These are phyloP conservation scores for Chaetothyriales sp. DNA, from an alignment of 2,329 filamentous ascomycete species.

Conservation along the genomic window DNA sequence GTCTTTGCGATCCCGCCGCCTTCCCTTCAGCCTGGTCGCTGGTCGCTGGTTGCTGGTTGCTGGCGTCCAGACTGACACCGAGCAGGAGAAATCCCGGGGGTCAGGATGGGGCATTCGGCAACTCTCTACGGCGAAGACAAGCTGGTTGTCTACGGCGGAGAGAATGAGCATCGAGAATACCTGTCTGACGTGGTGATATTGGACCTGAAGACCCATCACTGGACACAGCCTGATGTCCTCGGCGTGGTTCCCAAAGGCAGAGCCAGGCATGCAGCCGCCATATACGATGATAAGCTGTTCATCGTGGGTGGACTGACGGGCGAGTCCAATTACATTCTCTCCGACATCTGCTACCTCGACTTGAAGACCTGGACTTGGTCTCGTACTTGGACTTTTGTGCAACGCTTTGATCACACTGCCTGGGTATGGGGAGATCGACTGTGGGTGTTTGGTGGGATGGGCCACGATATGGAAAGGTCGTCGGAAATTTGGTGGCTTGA, in stretches of 20 bases:
- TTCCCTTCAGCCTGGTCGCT: no score
- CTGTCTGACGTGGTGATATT: slow-evolving; percentile 93
- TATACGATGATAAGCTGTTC: slow-evolving; percentile 94
- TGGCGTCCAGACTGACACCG: neutral
- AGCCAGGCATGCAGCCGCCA: slow-evolving; percentile 81
- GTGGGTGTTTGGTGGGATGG: slow-evolving; percentile 92
- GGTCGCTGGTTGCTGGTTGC: no score
- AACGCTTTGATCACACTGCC: slow-evolving; percentile 85
- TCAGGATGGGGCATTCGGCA: slow-evolving; percentile 65
- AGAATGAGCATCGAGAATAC: slow-evolving; percentile 94
- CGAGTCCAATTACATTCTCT: slow-evolving; percentile 78
- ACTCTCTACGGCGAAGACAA: slow-evolving; percentile 89
- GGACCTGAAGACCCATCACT: slow-evolving; percentile 84
- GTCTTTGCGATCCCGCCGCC: slow-evolving; percentile 57
- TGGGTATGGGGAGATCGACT: slow-evolving; percentile 87
- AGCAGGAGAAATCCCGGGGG: slow-evolving; percentile 9
- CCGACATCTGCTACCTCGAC: slow-evolving; percentile 93
- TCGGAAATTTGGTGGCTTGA: slow-evolving; percentile 97
- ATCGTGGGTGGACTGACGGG: slow-evolving; percentile 92
- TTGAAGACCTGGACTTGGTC: slow-evolving; percentile 98
- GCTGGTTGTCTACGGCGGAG: slow-evolving; percentile 90
- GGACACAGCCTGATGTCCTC: slow-evolving; percentile 80
- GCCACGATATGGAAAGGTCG: slow-evolving; percentile 91
- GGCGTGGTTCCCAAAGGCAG: slow-evolving; percentile 79
- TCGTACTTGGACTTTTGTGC: slow-evolving; percentile 85